Evolutionary conservation across 192 early-diverging fungal genomes (phyloP).

Genomic region (Podila clonocystis): DNA sequence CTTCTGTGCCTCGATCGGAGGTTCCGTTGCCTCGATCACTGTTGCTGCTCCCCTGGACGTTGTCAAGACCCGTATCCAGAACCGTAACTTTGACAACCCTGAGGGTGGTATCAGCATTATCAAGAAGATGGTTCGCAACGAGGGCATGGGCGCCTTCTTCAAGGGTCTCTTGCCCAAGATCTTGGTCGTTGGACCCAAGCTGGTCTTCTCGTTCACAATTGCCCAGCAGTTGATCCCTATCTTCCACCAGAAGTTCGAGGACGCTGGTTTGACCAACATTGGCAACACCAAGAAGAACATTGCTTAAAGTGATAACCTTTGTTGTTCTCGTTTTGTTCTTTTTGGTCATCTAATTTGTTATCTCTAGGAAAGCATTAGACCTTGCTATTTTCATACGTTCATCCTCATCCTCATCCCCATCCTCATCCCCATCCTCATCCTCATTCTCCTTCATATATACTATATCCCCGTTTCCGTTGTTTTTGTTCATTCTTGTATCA

Average conservation of each 20-base stretch:
- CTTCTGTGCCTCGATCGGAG: conserved; percentile 96
- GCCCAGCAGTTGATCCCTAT: conserved; percentile 94
- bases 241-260: conserved; percentile 65
- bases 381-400: too few species aligned
- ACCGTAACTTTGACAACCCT: conserved; percentile 86
- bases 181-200: conserved; percentile 93
- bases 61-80: conserved; percentile 99
- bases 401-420: too few species aligned
- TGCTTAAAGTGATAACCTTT: too few species aligned
- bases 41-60: conserved; percentile 98
- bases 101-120: conserved; percentile 91
- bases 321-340: too few species aligned
- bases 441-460: too few species aligned
- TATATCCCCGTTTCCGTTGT: too few species aligned
- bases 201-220: conserved; percentile 97
- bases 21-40: conserved; percentile 93
- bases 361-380: too few species aligned
- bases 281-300: conserved; percentile 19
- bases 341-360: too few species aligned
- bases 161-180: conserved; percentile 94
- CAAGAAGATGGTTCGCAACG: conserved; percentile 88
- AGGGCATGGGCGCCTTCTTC: conserved; percentile 95
- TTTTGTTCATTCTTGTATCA: too few species aligned
- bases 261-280: conserved; percentile 50
- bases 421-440: too few species aligned